phyloP scores from a whole-genome alignment of 2,329 filamentous ascomycete species.

The Parascedosporium putredinis region DNA sequence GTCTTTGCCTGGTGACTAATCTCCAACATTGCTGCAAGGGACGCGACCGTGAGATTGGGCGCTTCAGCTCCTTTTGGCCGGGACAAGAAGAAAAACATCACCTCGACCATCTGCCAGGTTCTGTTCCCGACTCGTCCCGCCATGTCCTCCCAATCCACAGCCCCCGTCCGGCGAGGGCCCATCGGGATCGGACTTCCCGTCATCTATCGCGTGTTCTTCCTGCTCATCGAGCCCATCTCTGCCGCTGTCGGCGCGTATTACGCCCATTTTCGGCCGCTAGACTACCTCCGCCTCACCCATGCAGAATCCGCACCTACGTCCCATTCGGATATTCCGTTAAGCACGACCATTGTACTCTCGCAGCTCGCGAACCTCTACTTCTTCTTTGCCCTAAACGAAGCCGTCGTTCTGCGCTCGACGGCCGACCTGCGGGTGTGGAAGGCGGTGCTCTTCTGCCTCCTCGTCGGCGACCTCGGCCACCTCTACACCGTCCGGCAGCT shows the following conservation, averaged over 20 bases:
- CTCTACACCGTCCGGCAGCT: conserved; percentile 53
- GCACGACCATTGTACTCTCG: conserved; percentile 56
- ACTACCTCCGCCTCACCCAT: conserved; percentile 57
- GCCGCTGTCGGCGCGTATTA: conserved; percentile 43
- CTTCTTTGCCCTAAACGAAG: conserved; percentile 68
- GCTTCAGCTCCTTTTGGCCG: too few species aligned
- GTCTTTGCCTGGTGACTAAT: too few species aligned
- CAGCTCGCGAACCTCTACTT: conserved; percentile 74
- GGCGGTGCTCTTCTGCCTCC: conserved; percentile 52
- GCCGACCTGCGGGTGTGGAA: conserved; percentile 60
- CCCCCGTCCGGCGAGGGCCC: conserved; percentile 7
- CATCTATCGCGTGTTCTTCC: conserved; percentile 62
- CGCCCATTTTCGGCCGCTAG: conserved; percentile 35
- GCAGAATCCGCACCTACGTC: conserved; percentile 34
- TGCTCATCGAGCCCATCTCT: conserved; percentile 55
- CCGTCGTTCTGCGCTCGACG: conserved; percentile 61
- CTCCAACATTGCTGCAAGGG: too few species aligned
- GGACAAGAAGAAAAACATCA: too few species aligned
- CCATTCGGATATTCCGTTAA: conserved; percentile 36
- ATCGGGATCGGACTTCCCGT: conserved; percentile 41
- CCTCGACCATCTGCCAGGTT: too few species aligned
- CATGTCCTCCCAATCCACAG: conserved; percentile 14
- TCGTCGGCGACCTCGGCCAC: conserved; percentile 70
- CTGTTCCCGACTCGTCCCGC: too few species aligned
- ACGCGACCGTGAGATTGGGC: too few species aligned